These are phyloP conservation scores for Trametes meyenii DNA, from an alignment of 768 basidiomycete species.

Conservation along the genomic window DNA sequence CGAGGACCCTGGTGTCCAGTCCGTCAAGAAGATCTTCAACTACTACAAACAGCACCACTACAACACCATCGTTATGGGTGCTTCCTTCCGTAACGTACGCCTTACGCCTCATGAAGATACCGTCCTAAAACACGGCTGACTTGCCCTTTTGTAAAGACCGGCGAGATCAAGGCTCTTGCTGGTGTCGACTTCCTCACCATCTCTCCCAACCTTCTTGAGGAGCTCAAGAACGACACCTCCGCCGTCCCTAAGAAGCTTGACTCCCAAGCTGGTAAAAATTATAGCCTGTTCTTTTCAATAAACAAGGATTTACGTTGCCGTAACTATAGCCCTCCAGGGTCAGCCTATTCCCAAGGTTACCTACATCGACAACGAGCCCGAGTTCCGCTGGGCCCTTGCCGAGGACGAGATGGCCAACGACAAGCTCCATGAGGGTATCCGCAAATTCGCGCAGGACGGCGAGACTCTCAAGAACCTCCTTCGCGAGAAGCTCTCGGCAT, in stretches of 20 bases:
- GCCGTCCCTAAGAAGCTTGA: slow-evolving; percentile 87
- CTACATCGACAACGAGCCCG: slow-evolving; percentile 90
- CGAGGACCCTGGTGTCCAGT: slow-evolving; percentile 93
- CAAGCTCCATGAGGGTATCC: slow-evolving; percentile 97
- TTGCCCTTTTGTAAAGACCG: slow-evolving; percentile 48
- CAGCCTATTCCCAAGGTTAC: slow-evolving; percentile 77
- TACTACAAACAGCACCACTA: slow-evolving; percentile 99
- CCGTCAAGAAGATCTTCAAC: slow-evolving; percentile 97
- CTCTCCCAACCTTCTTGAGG: slow-evolving; percentile 84
- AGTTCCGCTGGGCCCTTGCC: slow-evolving; percentile 94
- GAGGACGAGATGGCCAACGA: slow-evolving; percentile 98
- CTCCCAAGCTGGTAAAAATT: slow-evolving; percentile 54
- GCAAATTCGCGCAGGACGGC: slow-evolving; percentile 97
- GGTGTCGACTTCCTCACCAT: slow-evolving; percentile 99
- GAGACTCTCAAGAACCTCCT: slow-evolving; percentile 84
- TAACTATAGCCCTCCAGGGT: slow-evolving; percentile 50
- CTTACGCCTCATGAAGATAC: slow-evolving; percentile 40
- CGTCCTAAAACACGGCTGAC: not conserved
- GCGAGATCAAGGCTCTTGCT: slow-evolving; percentile 93
- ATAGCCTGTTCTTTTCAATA: not conserved
- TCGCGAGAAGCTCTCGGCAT: slow-evolving; percentile 64
- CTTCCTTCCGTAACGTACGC: slow-evolving; percentile 96
- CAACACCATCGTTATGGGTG: slow-evolving; percentile 99
- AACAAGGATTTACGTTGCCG: not conserved
- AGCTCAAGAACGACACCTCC: slow-evolving; percentile 82